A percentile compares a stretch with the other conserved stretches of the same genome.
Conservation (phyloP, 2,329 filamentous ascomycete species). For the Akanthomyces dipterigenus region DNA sequence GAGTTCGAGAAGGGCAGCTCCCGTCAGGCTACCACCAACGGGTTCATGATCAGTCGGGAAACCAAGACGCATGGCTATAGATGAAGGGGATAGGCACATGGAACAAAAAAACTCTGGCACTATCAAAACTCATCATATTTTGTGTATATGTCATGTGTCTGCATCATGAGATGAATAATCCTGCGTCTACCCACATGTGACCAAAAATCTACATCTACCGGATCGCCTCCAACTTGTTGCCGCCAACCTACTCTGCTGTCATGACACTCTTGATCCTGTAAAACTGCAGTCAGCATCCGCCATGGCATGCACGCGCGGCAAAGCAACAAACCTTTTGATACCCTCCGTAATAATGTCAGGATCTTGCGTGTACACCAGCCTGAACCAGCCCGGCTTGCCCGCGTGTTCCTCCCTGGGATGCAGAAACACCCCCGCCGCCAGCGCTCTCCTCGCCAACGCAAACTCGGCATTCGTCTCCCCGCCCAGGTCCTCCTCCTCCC, state of each 20-base stretch:
- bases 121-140: background rate
- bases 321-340: constrained; percentile 23
- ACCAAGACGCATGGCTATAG: background rate
- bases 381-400: constrained; percentile 43
- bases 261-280: background rate
- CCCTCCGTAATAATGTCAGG: constrained; percentile 29
- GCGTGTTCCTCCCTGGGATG: constrained; percentile 41
- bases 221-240: background rate
- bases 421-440: constrained; percentile 42
- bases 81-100: no score
- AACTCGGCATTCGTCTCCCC: constrained; percentile 34
- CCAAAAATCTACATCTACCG: no score
- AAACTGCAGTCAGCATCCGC: background rate
- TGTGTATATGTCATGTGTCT: background rate
- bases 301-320: background rate
- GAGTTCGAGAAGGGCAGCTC: background rate
- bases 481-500: constrained; percentile 17
- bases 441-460: constrained; percentile 35
- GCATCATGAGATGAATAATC: no score
- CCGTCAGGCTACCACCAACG: no score
- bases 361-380: constrained; percentile 44
- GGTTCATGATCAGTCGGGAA: no score
- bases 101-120: background rate
- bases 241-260: background rate
- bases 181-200: background rate